phyloP scores from a whole-genome alignment of 2,329 filamentous ascomycete genomes.

The Alternaria ethzedia region DNA sequence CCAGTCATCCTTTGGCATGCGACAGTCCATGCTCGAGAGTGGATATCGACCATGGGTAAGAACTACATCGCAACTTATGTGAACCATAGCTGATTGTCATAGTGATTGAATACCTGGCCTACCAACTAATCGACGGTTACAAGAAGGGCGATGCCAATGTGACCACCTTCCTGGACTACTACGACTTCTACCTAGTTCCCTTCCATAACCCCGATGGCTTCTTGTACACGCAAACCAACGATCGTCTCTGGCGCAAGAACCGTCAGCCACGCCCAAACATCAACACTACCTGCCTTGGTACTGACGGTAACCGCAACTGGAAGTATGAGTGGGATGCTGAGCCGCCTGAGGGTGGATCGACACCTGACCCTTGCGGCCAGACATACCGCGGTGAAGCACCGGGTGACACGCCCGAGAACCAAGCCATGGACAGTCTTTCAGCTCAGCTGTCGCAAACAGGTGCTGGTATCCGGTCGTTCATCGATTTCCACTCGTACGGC shows the following conservation, averaged over 20 bases:
- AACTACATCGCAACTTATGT: constrained; percentile 1
- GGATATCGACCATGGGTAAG: constrained; percentile 20
- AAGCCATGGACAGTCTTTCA: constrained; percentile 54
- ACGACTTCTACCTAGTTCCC: constrained; percentile 43
- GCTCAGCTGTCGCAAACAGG: constrained; percentile 45
- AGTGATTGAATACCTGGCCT: constrained; percentile 41
- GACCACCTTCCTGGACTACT: constrained; percentile 39
- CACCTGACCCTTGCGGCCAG: constrained; percentile 40
- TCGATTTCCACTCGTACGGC: constrained; percentile 69
- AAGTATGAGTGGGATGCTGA: constrained; percentile 39
- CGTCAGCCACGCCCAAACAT: constrained; percentile 37
- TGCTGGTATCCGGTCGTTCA: constrained; percentile 64
- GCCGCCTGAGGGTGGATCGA: constrained; percentile 33
- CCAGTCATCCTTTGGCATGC: constrained; percentile 44
- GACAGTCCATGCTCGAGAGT: constrained; percentile 43
- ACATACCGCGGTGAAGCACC: constrained; percentile 42
- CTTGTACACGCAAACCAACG: constrained; percentile 41
- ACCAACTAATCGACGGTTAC: constrained; percentile 39
- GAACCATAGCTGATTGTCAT: not conserved
- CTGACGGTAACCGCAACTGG: constrained; percentile 48
- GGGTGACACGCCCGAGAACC: constrained; percentile 40
- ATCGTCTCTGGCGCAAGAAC: constrained; percentile 47
- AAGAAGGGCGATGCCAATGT: constrained; percentile 29
- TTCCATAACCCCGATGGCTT: constrained; percentile 45
- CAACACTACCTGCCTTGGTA: constrained; percentile 38